Evolutionary conservation across 129 eudicot genomes (phyloP).

Genomic region (Flaveria linearis): DNA sequence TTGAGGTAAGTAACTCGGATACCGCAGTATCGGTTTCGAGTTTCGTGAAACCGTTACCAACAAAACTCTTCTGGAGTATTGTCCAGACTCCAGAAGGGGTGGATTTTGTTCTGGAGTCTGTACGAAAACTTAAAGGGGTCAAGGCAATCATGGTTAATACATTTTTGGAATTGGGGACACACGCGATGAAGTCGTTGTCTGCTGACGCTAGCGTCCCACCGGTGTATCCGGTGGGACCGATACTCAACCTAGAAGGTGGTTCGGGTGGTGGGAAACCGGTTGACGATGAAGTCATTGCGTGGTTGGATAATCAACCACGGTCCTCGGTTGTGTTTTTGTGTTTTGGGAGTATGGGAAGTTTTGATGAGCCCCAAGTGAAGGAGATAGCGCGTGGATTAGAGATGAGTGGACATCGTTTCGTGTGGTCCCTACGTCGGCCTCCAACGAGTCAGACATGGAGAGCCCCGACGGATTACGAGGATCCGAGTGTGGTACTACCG

Average conservation of each 20-base stretch:
- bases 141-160: constrained; percentile 36
- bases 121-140: neutral
- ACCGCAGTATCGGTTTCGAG: neutral
- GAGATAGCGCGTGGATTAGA: constrained; percentile 40
- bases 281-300: constrained; percentile 17
- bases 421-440: constrained; percentile 47
- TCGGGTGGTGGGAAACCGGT: neutral
- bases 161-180: constrained; percentile 25
- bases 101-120: neutral
- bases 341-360: constrained; percentile 49
- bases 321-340: constrained; percentile 52
- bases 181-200: constrained; percentile 22
- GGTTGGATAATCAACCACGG: constrained; percentile 37
- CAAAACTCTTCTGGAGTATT: constrained; percentile 4
- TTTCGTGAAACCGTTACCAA: constrained; percentile 5
- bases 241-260: constrained; percentile 35
- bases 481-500: constrained; percentile 26
- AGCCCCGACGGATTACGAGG: constrained; percentile 9
- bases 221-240: constrained; percentile 43
- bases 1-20: constrained; percentile 6
- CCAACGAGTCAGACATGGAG: neutral
- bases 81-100: constrained; percentile 3
- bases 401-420: constrained; percentile 36
- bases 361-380: constrained; percentile 33
- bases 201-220: constrained; percentile 16